Percentiles rank a stretch among this genome's conserved stretches.
phyloP scores from a whole-genome alignment of 2,329 filamentous ascomycete genomes.

The Botrytis galanthina region DNA sequence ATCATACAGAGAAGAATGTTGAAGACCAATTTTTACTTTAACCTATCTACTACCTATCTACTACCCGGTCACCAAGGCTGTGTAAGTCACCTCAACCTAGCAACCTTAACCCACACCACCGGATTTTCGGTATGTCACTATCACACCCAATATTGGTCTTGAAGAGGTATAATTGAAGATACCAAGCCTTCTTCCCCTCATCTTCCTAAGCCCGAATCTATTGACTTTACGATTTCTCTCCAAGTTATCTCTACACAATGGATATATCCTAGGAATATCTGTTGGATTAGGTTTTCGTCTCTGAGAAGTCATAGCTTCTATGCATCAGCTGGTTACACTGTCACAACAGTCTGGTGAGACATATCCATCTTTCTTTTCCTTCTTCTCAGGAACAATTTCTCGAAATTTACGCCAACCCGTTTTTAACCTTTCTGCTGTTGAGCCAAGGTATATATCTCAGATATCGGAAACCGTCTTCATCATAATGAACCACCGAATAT shows the following conservation, averaged over 20 bases:
- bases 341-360: background rate
- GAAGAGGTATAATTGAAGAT: background rate
- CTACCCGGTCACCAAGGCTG: background rate
- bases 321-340: constrained; percentile 3
- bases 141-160: background rate
- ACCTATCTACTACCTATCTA: background rate
- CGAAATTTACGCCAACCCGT: background rate
- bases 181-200: constrained; percentile 13
- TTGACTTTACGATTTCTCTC: background rate
- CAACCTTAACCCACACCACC: constrained; percentile 6
- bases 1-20: background rate
- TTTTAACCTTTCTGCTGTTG: background rate
- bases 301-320: background rate
- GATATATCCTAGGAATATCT: background rate
- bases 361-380: background rate
- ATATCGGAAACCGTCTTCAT: background rate
- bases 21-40: background rate
- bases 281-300: background rate
- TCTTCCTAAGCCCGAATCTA: constrained; percentile 10
- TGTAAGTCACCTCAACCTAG: background rate
- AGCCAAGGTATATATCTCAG: constrained; percentile 7
- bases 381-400: background rate
- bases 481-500: background rate
- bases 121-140: background rate
- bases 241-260: background rate